phyloP scores from a whole-genome alignment of 2,329 filamentous ascomycete genomes.

The Ceratocystis lukuohia region DNA sequence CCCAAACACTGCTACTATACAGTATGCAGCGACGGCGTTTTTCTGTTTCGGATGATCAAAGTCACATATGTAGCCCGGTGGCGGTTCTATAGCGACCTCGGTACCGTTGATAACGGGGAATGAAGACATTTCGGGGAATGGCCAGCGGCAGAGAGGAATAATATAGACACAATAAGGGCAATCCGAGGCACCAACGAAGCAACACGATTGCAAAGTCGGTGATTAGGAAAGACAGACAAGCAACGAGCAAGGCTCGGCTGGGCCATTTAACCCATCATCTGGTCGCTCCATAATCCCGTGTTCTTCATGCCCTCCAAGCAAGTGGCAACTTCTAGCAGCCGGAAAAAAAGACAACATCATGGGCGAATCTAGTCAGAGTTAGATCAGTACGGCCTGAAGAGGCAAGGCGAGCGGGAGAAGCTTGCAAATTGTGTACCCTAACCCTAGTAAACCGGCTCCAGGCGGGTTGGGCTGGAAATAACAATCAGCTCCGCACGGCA shows the following conservation, averaged over 20 bases:
- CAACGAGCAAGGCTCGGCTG: not conserved
- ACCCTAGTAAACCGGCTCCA: too few relatives aligned
- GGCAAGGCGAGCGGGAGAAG: not conserved
- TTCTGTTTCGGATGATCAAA: not conserved
- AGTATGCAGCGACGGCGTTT: not conserved
- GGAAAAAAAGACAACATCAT: not conserved
- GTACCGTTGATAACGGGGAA: constrained; percentile 2
- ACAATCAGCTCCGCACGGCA: too few relatives aligned
- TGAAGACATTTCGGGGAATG: not conserved
- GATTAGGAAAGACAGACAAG: not conserved
- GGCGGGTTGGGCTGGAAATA: too few relatives aligned
- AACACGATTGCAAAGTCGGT: not conserved
- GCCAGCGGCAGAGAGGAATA: not conserved
- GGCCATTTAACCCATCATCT: not conserved
- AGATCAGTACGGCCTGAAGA: not conserved
- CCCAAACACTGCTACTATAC: not conserved
- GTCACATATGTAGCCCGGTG: not conserved
- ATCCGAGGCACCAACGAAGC: not conserved
- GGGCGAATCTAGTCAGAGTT: not conserved
- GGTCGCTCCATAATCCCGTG: not conserved
- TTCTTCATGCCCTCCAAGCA: not conserved
- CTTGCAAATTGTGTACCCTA: too few relatives aligned
- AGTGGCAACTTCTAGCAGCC: not conserved
- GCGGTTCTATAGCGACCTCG: not conserved
- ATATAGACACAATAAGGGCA: not conserved